Base-by-base conservation (phyloP, 2,329 filamentous ascomycete species). In the Ophiobolus disseminans region DNA sequence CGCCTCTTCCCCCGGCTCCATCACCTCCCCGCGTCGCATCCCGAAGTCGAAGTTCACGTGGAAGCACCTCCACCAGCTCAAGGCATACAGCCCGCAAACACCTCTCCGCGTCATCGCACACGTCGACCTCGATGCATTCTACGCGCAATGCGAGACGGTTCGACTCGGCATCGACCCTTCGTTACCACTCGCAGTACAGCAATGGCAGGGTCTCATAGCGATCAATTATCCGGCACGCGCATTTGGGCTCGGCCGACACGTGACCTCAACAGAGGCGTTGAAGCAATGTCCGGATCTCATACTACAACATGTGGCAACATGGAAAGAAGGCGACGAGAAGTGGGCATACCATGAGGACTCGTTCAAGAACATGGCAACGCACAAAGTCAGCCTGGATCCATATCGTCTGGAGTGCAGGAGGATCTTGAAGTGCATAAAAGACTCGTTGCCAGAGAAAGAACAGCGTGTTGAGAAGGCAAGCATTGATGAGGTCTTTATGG, bases 121-220 rank as follows among this genome's bases (percentile, higher is more conserved):
- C 72, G 86, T 97, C 55, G 94, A 99, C 66, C 86, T 99, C 50
- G 94, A 99, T 82, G 93, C 93, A 30, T 99, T 99, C 75, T 99
- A 99, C 72, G 79, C 78, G 3, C 94, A 99, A 78, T 97, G 91
- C 69, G 94, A 99, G 75, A 95, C 92, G 82, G 86, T 96, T 8
- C 86, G 94, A 6, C 80, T 97, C 35, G 86, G 86, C 10, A 78
- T 89, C 9, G 78, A 87, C 11, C 86, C 90, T 53, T 84, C 91
- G 48, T 83, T 86, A 57, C 94, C 94, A 8, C 82, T 99, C 19
- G 94, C 91, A 1, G 94, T 99, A 16, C 92, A 95, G 69, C 93
- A 97, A 79, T 97, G 89, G 89, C 89, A 95, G 73, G 91, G 89
- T 7, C 80, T 99, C 19, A 99, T 99, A 68, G 94, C 94, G 3